Percentiles rank a stretch among this genome's conserved stretches.
These are phyloP conservation scores for Fusarium brevicatenulatum DNA, from an alignment of 2,329 filamentous ascomycete species.

Conservation along the genomic window DNA sequence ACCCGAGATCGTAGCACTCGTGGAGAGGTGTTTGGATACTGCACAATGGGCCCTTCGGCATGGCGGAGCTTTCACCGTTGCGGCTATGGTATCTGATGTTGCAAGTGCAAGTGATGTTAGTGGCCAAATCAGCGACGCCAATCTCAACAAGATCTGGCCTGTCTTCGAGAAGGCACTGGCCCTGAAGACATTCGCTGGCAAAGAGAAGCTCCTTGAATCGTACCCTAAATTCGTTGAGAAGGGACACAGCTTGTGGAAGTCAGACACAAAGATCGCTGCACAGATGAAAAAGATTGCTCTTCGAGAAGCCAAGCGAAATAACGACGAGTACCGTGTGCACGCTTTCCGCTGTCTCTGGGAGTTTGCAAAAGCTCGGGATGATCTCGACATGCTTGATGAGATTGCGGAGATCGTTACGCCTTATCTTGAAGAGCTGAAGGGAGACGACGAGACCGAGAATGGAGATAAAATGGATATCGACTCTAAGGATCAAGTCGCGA, in stretches of 20 bases:
- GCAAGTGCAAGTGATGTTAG: conserved; percentile 66
- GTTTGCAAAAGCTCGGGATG: conserved; percentile 73
- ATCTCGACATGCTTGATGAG: conserved; percentile 76
- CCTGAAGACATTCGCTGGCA: conserved; percentile 92
- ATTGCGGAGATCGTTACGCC: conserved; percentile 72
- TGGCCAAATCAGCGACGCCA: conserved; percentile 68
- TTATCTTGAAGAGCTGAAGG: conserved; percentile 66
- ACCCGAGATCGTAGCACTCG: conserved; percentile 79
- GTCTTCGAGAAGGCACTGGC: conserved; percentile 82
- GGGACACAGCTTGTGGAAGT: conserved; percentile 66
- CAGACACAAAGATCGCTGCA: conserved; percentile 62
- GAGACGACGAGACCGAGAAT: conserved; percentile 67
- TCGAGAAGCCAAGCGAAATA: conserved; percentile 91
- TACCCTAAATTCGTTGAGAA: conserved; percentile 82
- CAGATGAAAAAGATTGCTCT: conserved; percentile 83
- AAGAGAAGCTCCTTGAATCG: conserved; percentile 83
- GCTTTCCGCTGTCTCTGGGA: conserved; percentile 78
- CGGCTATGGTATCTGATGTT: conserved; percentile 75
- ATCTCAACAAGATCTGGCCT: conserved; percentile 79
- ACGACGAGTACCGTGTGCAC: conserved; percentile 81
- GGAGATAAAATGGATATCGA: conserved; percentile 78
- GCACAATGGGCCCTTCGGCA: conserved; percentile 93
- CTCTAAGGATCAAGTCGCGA: conserved; percentile 45
- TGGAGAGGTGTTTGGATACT: conserved; percentile 75
- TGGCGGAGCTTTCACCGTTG: conserved; percentile 82